Conservation (phyloP, 768 basidiomycete species). For the Xerocomus spinulosus region DNA sequence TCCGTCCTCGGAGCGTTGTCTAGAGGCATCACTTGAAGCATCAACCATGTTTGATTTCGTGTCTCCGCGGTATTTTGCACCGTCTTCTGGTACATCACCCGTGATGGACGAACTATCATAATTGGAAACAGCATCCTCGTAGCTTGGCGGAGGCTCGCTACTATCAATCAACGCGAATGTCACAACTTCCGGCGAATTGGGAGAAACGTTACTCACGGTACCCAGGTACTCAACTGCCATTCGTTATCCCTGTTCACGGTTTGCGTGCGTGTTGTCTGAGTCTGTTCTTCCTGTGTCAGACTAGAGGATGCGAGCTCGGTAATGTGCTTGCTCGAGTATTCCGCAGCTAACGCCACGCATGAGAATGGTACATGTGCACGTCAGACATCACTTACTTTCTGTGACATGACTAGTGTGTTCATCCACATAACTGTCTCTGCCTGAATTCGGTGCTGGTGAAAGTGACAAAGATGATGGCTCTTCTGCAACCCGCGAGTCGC, state of each 20-base stretch:
- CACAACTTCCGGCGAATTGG: not conserved
- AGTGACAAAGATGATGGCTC: not conserved
- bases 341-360: not conserved
- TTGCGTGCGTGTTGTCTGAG: not conserved
- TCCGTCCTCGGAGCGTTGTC: not conserved
- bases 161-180: not conserved
- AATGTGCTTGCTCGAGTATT: not conserved
- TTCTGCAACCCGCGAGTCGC: not conserved
- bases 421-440: not conserved
- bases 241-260: not conserved
- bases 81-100: not conserved
- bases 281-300: not conserved
- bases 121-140: constrained; percentile 5
- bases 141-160: constrained; percentile 13
- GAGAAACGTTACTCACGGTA: constrained; percentile 4
- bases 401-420: not conserved
- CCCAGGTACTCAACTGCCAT: not conserved
- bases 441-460: not conserved
- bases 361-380: not conserved
- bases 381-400: constrained; percentile 1
- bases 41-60: not conserved
- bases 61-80: not conserved
- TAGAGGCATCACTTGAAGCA: not conserved
- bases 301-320: not conserved
- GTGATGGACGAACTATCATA: not conserved